Conservation (phyloP, 2,329 filamentous ascomycete species). For the Fusarium longipes region DNA sequence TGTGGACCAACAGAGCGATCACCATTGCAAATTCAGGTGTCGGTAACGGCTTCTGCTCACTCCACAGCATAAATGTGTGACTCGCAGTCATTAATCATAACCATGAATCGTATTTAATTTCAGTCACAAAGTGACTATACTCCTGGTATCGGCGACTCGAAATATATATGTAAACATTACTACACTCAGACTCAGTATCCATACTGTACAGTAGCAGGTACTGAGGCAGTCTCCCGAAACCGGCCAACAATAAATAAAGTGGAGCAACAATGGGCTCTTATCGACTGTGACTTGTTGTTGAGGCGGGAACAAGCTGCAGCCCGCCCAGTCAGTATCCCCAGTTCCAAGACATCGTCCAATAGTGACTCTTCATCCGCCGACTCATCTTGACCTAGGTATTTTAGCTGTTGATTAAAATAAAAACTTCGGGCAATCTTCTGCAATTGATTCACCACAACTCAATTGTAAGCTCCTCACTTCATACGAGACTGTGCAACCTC, state of each 20-base stretch:
- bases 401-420: constrained; percentile 22
- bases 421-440: constrained; percentile 19
- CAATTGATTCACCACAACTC: constrained; percentile 13
- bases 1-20: constrained; percentile 30
- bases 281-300: constrained; percentile 1
- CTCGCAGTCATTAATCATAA: background rate
- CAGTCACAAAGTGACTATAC: background rate
- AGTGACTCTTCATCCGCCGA: constrained; percentile 33
- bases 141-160: background rate
- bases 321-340: background rate
- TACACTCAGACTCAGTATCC: background rate
- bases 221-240: constrained; percentile 15
- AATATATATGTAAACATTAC: background rate
- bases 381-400: constrained; percentile 29
- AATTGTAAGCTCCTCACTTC: background rate
- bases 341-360: constrained; percentile 16
- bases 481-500: background rate
- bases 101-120: background rate
- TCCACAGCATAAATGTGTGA: background rate
- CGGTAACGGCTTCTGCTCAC: constrained; percentile 6
- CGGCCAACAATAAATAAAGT: constrained; percentile 12
- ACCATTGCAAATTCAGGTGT: constrained; percentile 40
- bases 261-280: constrained; percentile 10
- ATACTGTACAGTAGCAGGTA: background rate
- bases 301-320: constrained; percentile 1